Conservation (phyloP, 352 stramenopile species). For the Globisporangium cylindrosporum region DNA sequence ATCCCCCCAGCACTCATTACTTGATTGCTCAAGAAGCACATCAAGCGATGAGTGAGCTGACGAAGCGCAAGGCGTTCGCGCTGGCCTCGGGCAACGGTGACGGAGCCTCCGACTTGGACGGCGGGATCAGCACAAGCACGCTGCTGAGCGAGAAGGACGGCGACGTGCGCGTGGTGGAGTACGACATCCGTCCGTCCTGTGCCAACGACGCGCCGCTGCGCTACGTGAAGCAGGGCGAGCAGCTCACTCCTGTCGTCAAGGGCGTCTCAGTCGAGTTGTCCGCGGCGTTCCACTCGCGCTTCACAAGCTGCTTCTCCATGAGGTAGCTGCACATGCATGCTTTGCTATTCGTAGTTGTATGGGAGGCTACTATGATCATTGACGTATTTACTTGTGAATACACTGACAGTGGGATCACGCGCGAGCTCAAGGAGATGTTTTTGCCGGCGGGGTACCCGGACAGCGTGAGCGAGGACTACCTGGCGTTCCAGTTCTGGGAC, state of each 20-base stretch:
- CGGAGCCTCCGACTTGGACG: slow-evolving; percentile 9
- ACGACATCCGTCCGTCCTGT: slow-evolving; percentile 57
- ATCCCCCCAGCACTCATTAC: not conserved
- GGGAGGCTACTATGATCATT: not conserved
- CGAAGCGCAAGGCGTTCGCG: slow-evolving; percentile 42
- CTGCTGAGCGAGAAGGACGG: slow-evolving; percentile 17
- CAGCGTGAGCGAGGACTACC: slow-evolving; percentile 89
- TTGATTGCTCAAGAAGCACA: not conserved
- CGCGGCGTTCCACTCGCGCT: slow-evolving; percentile 2
- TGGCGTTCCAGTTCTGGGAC: slow-evolving; percentile 95
- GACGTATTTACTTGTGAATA: not conserved
- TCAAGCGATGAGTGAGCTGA: slow-evolving; percentile 38
- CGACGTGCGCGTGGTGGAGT: slow-evolving; percentile 49
- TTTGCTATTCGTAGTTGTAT: not conserved
- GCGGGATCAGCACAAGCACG: slow-evolving; percentile 17
- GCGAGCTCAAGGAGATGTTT: slow-evolving; percentile 85
- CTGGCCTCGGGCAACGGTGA: not conserved
- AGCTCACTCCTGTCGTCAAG: slow-evolving; percentile 24
- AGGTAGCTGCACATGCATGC: not conserved
- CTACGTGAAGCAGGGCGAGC: slow-evolving; percentile 44
- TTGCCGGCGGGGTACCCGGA: slow-evolving; percentile 81
- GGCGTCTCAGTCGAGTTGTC: slow-evolving; percentile 9
- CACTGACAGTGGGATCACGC: slow-evolving; percentile 27
- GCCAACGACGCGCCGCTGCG: slow-evolving; percentile 39
- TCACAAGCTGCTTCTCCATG: slow-evolving; percentile 27